Evolutionary conservation across 1,284 basidiomycete genomes (phyloP).

Genomic region (Boletellus deceptivus): DNA sequence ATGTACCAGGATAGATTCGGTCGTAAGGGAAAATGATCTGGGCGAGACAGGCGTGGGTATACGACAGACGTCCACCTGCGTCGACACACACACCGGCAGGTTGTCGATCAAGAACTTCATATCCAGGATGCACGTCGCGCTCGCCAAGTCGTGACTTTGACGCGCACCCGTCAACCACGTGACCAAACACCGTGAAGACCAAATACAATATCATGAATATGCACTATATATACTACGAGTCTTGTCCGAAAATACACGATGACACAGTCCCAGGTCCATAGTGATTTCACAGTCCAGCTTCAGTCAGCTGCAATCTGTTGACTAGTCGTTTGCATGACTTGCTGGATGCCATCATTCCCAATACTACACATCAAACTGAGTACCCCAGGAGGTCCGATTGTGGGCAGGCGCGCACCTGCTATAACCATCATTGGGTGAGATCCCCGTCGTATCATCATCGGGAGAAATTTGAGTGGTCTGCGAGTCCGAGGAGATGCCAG

Average conservation of each 20-base stretch:
- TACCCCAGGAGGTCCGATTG: not conserved
- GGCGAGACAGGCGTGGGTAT: constrained; percentile 9
- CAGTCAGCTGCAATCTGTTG: constrained; percentile 29
- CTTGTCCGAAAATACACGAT: too few species aligned
- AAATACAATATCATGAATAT: too few species aligned
- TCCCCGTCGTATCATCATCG: constrained; percentile 37
- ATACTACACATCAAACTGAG: constrained; percentile 17
- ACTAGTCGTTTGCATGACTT: constrained; percentile 20
- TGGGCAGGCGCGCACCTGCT: constrained; percentile 26
- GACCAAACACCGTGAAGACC: not conserved
- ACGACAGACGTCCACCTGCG: not conserved
- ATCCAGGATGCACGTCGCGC: not conserved
- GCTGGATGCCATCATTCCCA: constrained; percentile 23
- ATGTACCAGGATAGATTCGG: constrained; percentile 78
- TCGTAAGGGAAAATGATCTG: constrained; percentile 93
- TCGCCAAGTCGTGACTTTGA: not conserved
- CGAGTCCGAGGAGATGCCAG: constrained; percentile 31
- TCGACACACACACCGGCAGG: constrained; percentile 62
- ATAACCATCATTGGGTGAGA: constrained; percentile 68
- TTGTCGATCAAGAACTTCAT: constrained; percentile 99
- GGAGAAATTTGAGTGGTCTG: constrained; percentile 35
- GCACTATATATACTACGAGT: too few species aligned
- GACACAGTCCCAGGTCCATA: too few species aligned
- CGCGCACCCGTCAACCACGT: constrained; percentile 9
- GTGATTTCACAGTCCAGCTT: constrained; percentile 1